Base-by-base conservation (phyloP, 2,329 filamentous ascomycete species). In the Fusarium nygamai region DNA sequence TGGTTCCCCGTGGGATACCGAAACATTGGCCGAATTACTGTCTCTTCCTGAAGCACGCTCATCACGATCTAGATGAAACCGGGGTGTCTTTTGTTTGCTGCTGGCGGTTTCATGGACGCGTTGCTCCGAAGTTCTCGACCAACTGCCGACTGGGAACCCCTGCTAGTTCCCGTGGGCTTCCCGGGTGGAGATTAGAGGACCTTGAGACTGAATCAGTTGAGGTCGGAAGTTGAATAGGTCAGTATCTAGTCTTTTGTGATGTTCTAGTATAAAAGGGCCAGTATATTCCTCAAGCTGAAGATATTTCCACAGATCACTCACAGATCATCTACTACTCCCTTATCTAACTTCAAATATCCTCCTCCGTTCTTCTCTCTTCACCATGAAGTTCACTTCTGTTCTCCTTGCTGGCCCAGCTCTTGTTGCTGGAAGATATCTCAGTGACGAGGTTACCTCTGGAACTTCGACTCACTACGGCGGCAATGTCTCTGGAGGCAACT, bases 401-500 rank as follows among this genome's bases (percentile, higher is more conserved):
- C 67, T 78, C 29, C 44, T 78, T 27, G 59, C 69, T 39, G 39
- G 31, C 22, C 77, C 77, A 17, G 76, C 71, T 50, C 73, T 79
- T 17, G 72, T 79, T 61, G 64, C 66, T 22, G 66, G 54, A 20
- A 53, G 61, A 39, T 66, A 68, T 29, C 74, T 79, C 33, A 65
- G 61, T 41, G 64, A 36, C 2, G 63, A 73, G 24, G 64, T 69
- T 5, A 51, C 47, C 17, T 60, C 71, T 17, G 78, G 78, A 27
- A 70, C 69, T 8, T 80, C 79, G 9, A 89, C 88, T 48, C 88
- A 84, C 77, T 90, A 90, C 76, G 85, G 86, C 34, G 88, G 89
- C 29, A 88, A 90, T 78, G 78, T 90, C 8, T 81, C 82, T 22
- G 90, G 90, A 44, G 91, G 91, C 62, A 86, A 84, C 59, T 93